Evolutionary conservation across 768 basidiomycete species (phyloP).

Genomic region (Psilocybe subaeruginosa): DNA sequence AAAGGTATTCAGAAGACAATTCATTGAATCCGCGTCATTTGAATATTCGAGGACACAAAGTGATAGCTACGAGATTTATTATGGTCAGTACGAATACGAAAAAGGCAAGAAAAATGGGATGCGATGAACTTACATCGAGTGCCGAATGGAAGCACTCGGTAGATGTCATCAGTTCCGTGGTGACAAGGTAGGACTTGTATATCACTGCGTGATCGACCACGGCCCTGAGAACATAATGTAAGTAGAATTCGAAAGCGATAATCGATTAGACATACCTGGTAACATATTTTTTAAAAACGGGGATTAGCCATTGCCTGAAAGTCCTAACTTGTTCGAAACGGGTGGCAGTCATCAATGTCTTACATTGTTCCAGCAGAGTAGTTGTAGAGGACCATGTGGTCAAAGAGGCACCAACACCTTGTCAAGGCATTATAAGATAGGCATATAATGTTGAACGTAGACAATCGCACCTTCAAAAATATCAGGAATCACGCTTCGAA

Average conservation of each 20-base stretch:
- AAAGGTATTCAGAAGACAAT: conserved; percentile 71
- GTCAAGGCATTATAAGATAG: background rate
- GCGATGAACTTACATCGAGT: conserved; percentile 56
- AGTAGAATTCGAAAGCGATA: background rate
- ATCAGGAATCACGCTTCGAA: conserved; percentile 64
- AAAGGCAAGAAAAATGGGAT: background rate
- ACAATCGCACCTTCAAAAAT: conserved; percentile 60
- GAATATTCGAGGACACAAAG: conserved; percentile 57
- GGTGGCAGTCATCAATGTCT: conserved; percentile 52
- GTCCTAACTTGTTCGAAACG: conserved; percentile 78
- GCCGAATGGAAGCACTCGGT: conserved; percentile 69
- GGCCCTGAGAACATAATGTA: conserved; percentile 13
- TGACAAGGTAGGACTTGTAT: conserved; percentile 58
- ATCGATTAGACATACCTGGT: conserved; percentile 40
- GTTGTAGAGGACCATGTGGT: conserved; percentile 35
- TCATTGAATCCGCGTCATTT: conserved; percentile 53
- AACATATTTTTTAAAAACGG: conserved; percentile 59
- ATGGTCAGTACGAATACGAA: background rate
- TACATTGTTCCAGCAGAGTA: conserved; percentile 46
- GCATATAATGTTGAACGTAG: background rate
- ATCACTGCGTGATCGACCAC: conserved; percentile 38
- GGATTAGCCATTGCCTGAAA: conserved; percentile 76
- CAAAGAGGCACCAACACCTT: conserved; percentile 33
- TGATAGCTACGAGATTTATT: conserved; percentile 44
- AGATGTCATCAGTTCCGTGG: conserved; percentile 61